A percentile compares a stretch with the other conserved stretches of the same genome.
Conservation (phyloP, 1,139 yeast species). For the Pichia sp. region DNA sequence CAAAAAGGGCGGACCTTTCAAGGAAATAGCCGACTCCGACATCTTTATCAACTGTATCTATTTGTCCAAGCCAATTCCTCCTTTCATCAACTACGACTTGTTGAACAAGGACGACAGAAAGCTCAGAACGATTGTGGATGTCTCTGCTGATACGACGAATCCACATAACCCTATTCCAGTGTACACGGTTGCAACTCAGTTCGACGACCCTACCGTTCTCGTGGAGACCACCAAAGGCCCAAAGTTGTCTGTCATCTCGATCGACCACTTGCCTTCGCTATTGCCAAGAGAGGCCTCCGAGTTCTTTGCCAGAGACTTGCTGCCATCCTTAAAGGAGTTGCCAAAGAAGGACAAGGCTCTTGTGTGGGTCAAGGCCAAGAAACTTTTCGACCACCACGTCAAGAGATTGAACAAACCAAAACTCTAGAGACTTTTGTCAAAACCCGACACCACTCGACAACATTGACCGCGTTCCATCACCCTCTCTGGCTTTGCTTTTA, state of each 20-base stretch:
- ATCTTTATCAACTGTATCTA: slow-evolving; percentile 94
- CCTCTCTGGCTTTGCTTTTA: not conserved
- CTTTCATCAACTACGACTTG: slow-evolving; percentile 69
- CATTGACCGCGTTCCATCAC: not conserved
- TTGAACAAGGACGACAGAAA: slow-evolving; percentile 65
- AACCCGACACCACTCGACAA: too few relatives aligned
- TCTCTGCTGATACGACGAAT: slow-evolving; percentile 96
- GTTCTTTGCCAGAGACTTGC: slow-evolving; percentile 74
- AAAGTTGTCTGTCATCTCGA: slow-evolving; percentile 84
- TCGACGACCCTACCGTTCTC: slow-evolving; percentile 80
- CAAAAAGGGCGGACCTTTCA: slow-evolving; percentile 93
- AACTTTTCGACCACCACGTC: slow-evolving; percentile 78
- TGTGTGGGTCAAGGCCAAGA: slow-evolving; percentile 88
- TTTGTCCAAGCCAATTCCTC: slow-evolving; percentile 88
- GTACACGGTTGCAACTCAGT: slow-evolving; percentile 82
- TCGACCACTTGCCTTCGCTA: slow-evolving; percentile 92
- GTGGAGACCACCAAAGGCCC: slow-evolving; percentile 79
- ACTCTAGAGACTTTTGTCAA: slow-evolving; percentile 4
- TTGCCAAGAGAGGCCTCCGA: slow-evolving; percentile 97
- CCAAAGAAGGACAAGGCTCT: slow-evolving; percentile 78
- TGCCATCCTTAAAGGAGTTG: slow-evolving; percentile 82
- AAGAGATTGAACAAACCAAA: slow-evolving; percentile 45
- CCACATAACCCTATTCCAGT: slow-evolving; percentile 98
- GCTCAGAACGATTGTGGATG: slow-evolving; percentile 90
- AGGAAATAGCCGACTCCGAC: slow-evolving; percentile 83